These are phyloP conservation scores for Adiantum capillusveneris DNA, from an alignment of 75 land plant genomes.

Conservation along the genomic window DNA sequence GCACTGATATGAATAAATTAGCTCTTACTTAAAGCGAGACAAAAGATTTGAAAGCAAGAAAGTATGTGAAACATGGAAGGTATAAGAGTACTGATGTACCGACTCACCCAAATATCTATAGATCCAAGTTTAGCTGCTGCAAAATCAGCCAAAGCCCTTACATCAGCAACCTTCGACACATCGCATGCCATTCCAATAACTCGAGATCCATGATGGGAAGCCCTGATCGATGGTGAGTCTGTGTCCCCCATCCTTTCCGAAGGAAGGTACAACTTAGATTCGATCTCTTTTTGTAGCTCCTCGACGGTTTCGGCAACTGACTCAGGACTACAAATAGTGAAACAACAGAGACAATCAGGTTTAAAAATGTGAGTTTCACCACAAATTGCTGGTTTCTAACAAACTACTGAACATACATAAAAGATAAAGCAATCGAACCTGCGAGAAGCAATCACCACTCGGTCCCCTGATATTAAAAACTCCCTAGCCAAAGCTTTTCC, in stretches of 20 bases:
- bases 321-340: slow-evolving; percentile 71
- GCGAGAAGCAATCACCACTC: slow-evolving; percentile 90
- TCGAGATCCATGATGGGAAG: slow-evolving; percentile 29
- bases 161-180: slow-evolving; percentile 78
- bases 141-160: slow-evolving; percentile 60
- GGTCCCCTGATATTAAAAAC: slow-evolving; percentile 88
- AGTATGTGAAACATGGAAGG: no score
- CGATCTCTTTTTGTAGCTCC: slow-evolving; percentile 66
- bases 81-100: no score
- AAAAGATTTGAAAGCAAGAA: no score
- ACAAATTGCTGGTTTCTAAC: no score
- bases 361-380: no score
- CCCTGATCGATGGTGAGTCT: slow-evolving; percentile 12
- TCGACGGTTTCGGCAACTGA: slow-evolving; percentile 61
- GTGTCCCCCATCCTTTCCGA: slow-evolving; percentile 23
- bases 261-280: slow-evolving; percentile 5
- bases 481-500: slow-evolving; percentile 99
- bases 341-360: slow-evolving; percentile 12
- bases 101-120: slow-evolving; percentile 88
- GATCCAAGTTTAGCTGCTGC: slow-evolving; percentile 66
- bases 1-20: no score
- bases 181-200: slow-evolving; percentile 87
- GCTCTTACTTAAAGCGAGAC: no score
- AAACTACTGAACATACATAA: no score
- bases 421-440: slow-evolving; percentile 41